Evolutionary conservation across 805 yeast genomes (phyloP), one percentile per base, ranked within the genome.

Genomic region (Jamesozyma lodderae): DNA sequence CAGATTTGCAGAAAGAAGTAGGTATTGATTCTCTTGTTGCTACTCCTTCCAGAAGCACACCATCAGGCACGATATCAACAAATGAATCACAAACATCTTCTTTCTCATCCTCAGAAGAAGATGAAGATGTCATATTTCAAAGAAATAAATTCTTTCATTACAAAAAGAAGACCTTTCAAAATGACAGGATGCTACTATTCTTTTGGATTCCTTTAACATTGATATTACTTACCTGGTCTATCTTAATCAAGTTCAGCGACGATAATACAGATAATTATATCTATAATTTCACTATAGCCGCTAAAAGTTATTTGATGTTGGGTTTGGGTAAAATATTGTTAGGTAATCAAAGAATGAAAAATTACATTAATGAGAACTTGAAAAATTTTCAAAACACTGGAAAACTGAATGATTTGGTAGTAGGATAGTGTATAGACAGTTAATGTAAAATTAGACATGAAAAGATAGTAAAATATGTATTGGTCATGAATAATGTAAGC

Each of bases 161-260:
- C 41, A 67, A 67, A 43, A 66, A 66, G 42, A 66, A 65, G 48
- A 68, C 67, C 36, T 63, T 73, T 41, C 64, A 62, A 49, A 81
- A 85, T 51, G 96, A 88, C 60, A 80, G 75, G 53, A 81, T 86
- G 84, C 67, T 88, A 45, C 63, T 85, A 43, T 84, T 88, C 57
- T 87, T 88, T 70, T 88, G 96, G 96, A 62, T 87, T 41, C 96
- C 96, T 11, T 70, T 83, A 27, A 62, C 85, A 37, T 48, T 79
- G 16, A 55, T 83, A 23, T 59, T 79, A 14, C 63, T 77, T 3
- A 62, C 76, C 6, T 66, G 69, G 47, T 65, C 72, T 38, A 57
- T 71, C 4, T 44, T 65, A 21, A 54, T 55, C 41, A 60, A 53
- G 28, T 54, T 63, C 21, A n/a, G n/a, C n/a, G 69, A 70, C 6